These are phyloP conservation scores for Hymenotorrendiella dingleyae DNA, from an alignment of 2,329 filamentous ascomycete species.

Conservation along the genomic window DNA sequence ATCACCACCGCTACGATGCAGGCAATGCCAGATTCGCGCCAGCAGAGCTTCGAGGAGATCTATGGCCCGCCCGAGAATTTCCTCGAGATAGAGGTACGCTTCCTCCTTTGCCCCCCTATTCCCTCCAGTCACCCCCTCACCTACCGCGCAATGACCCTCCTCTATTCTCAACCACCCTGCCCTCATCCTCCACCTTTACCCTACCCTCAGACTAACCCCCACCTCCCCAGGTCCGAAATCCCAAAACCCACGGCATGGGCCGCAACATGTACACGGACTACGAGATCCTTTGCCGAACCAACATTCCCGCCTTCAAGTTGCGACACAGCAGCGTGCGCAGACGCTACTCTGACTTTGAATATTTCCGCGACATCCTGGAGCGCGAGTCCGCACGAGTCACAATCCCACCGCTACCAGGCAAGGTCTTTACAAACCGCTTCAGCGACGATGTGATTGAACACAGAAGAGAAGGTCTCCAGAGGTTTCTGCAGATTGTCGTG, in stretches of 20 bases:
- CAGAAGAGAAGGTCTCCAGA: slow-evolving; percentile 80
- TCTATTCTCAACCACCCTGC: too few species aligned
- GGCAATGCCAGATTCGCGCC: slow-evolving; percentile 66
- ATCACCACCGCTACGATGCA: slow-evolving; percentile 40
- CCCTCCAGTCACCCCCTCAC: slow-evolving; percentile 1
- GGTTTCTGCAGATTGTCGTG: slow-evolving; percentile 96
- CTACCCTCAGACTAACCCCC: slow-evolving; percentile 13
- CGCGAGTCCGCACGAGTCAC: slow-evolving; percentile 90
- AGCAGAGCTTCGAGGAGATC: slow-evolving; percentile 97
- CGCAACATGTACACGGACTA: slow-evolving; percentile 98
- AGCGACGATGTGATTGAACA: slow-evolving; percentile 98
- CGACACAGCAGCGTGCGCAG: slow-evolving; percentile 82
- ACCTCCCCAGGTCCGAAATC: slow-evolving; percentile 70
- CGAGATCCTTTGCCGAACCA: slow-evolving; percentile 95
- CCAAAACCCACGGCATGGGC: slow-evolving; percentile 88
- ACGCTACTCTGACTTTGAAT: slow-evolving; percentile 96
- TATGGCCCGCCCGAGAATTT: slow-evolving; percentile 99
- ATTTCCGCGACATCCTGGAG: slow-evolving; percentile 97
- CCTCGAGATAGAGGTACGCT: slow-evolving; percentile 84
- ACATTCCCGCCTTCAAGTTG: slow-evolving; percentile 98
- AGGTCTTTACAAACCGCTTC: slow-evolving; percentile 97
- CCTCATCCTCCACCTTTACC: not conserved
- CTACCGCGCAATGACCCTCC: not conserved
- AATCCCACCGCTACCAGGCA: slow-evolving; percentile 91
- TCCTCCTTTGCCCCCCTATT: slow-evolving; percentile 2